Evolutionary conservation across 768 basidiomycete species (phyloP).

Genomic region (Tricholoma sp.): DNA sequence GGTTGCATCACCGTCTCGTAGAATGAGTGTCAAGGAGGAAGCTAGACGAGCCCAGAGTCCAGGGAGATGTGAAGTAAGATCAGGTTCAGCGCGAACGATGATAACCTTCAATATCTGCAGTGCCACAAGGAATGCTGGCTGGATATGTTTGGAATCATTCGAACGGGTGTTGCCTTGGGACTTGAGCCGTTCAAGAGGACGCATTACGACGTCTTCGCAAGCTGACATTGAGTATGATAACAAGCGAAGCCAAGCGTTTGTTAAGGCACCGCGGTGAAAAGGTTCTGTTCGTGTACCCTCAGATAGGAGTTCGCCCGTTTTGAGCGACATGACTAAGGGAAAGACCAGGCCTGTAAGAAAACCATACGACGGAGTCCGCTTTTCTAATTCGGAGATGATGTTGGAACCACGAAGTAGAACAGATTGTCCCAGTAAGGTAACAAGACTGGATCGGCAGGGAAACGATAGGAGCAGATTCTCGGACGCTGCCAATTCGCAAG

Average conservation of each 20-base stretch:
- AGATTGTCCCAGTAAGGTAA: slow-evolving; percentile 37
- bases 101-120: slow-evolving; percentile 68
- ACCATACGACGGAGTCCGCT: slow-evolving; percentile 47
- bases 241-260: slow-evolving; percentile 57
- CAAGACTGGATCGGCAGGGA: slow-evolving; percentile 34
- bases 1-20: slow-evolving; percentile 56
- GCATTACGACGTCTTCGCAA: slow-evolving; percentile 31
- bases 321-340: slow-evolving; percentile 52
- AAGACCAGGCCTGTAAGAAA: slow-evolving; percentile 63
- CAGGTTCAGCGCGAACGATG: slow-evolving; percentile 55
- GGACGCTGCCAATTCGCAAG: slow-evolving; percentile 40
- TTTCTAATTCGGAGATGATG: slow-evolving; percentile 52
- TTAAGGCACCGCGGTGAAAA: slow-evolving; percentile 41
- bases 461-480: slow-evolving; percentile 35
- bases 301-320: slow-evolving; percentile 41
- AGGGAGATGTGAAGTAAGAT: slow-evolving; percentile 48
- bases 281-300: slow-evolving; percentile 38
- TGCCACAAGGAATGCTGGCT: slow-evolving; percentile 41
- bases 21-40: slow-evolving; percentile 40
- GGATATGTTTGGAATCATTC: slow-evolving; percentile 18
- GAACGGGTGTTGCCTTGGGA: slow-evolving; percentile 35
- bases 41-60: slow-evolving; percentile 65
- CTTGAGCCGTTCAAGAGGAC: slow-evolving; percentile 36
- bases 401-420: slow-evolving; percentile 48
- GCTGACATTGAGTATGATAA: slow-evolving; percentile 53